These are phyloP conservation scores for Suillus subluteus DNA, from an alignment of 768 basidiomycete species.

Conservation along the genomic window DNA sequence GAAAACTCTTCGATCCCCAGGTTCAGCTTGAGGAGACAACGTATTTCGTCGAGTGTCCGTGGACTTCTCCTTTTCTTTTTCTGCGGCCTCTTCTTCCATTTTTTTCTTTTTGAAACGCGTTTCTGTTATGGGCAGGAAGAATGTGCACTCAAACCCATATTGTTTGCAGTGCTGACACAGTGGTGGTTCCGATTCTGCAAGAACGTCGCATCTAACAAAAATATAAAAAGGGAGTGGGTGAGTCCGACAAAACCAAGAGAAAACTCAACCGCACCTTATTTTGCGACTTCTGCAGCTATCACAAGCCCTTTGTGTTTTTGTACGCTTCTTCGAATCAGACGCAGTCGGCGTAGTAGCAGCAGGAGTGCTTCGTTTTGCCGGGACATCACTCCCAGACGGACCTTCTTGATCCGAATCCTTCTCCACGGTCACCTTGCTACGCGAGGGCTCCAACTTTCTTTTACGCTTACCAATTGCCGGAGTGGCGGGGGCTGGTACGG, in stretches of 20 bases:
- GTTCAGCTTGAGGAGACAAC: slow-evolving; percentile 50
- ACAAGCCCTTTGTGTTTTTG: slow-evolving; percentile 91
- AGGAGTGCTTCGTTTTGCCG: slow-evolving; percentile 37
- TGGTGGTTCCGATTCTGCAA: slow-evolving; percentile 76
- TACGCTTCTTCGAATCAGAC: slow-evolving; percentile 80
- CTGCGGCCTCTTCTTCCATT: slow-evolving; percentile 65
- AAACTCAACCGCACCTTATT: slow-evolving; percentile 58
- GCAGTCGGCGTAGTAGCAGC: slow-evolving; percentile 32
- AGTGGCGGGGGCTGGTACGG: slow-evolving; percentile 37
- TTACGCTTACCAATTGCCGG: slow-evolving; percentile 59
- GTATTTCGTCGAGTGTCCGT: slow-evolving; percentile 36
- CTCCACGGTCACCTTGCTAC: slow-evolving; percentile 44
- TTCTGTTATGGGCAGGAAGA: slow-evolving; percentile 97
- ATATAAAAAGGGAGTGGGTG: not conserved
- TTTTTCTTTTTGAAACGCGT: slow-evolving; percentile 99
- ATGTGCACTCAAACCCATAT: slow-evolving; percentile 92
- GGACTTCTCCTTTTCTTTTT: slow-evolving; percentile 40
- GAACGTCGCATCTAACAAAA: slow-evolving; percentile 73
- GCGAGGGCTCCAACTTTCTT: slow-evolving; percentile 49
- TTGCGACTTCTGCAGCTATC: slow-evolving; percentile 91
- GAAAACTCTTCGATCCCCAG: slow-evolving; percentile 64
- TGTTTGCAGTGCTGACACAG: slow-evolving; percentile 95
- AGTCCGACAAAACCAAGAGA: slow-evolving; percentile 12
- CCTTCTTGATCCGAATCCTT: slow-evolving; percentile 66
- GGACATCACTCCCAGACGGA: slow-evolving; percentile 50